Evolutionary conservation across 2,329 filamentous ascomycete species (phyloP), one percentile per base, ranked within the genome.

Genomic region (Aspergillus sp.): DNA sequence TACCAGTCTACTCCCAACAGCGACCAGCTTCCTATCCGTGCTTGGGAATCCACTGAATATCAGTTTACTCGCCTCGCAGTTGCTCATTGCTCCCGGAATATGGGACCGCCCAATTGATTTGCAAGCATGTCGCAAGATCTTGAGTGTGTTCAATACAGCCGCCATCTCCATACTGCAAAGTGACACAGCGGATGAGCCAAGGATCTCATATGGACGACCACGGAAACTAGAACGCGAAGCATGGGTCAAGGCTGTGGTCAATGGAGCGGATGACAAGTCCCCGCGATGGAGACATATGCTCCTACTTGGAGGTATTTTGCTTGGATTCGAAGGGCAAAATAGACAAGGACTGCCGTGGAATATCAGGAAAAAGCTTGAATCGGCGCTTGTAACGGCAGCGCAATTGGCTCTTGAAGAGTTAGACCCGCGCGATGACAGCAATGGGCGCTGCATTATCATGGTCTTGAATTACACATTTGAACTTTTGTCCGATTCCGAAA

Each of bases 221-320:
- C 81, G 81, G 11, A 76, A 74, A 27, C 63, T 80, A 5, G 64
- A 72, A 5, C 65, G 74, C 11, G 74, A 79, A 37, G 76, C 76
- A 38, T 83, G 81, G 81, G 67, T 78, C 26, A 74, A 72, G 49
- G 79, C 81, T 1, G 70, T 82, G 2, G 72, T 79, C 2, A 73
- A 72, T 33, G 81, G 80, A 7, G 80, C 81, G 11, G 77, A 83
- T 57, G 80, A 78, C 36, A 75, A 73, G 54, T 83, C 72, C 65
- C 78, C 75, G 12, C 74, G 88, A 58, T 95, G 89, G 89, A 84
- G 89, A 64, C 90, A 95, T 64, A 67, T 90, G 28, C 72, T 95
- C n/a, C 77, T 90, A 5, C 77, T 95, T 7, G 83, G 83, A 0
- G 90, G 89, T 3, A 71, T 95, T 19, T 67, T 95, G 45, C 77